Evolutionary conservation across 306 rosid species (phyloP).

Genomic region (Cicer yamashitae): DNA sequence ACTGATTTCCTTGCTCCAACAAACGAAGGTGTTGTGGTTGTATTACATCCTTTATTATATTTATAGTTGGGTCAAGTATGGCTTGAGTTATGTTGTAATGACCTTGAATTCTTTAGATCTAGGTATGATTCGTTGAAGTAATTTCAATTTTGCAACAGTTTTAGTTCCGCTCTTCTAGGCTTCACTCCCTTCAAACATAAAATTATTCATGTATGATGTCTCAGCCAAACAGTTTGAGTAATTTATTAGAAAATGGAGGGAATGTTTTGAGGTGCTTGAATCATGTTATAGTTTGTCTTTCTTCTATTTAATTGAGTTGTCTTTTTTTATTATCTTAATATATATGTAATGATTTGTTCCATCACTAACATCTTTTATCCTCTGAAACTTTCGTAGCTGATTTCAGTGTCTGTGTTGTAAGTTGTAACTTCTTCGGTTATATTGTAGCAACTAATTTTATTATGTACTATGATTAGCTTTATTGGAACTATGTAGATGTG

Average conservation of each 20-base stretch:
- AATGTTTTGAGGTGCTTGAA: neutral
- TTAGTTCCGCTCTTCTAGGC: neutral
- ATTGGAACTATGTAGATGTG: neutral
- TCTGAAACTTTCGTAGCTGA: neutral
- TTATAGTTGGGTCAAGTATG: slow-evolving; percentile 23
- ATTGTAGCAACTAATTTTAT: neutral
- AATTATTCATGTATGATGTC: slow-evolving; percentile 11
- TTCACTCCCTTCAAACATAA: slow-evolving; percentile 27
- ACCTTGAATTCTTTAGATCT: slow-evolving; percentile 29
- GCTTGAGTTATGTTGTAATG: slow-evolving; percentile 15
- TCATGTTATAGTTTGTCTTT: neutral
- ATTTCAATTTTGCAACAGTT: slow-evolving; percentile 17
- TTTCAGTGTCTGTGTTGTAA: neutral
- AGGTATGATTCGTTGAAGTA: slow-evolving; percentile 24
- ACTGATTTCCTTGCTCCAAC: neutral
- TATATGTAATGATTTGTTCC: neutral
- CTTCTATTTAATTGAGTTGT: neutral
- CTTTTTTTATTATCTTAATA: neutral
- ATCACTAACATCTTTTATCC: neutral
- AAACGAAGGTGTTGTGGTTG: slow-evolving; percentile 9
- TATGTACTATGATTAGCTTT: neutral
- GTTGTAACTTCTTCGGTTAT: neutral
- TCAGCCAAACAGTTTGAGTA: slow-evolving; percentile 13
- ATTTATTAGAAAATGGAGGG: neutral
- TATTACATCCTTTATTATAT: neutral